phyloP scores from a whole-genome alignment of 306 rosid genomes.

The Macrotyloma uniflorum region DNA sequence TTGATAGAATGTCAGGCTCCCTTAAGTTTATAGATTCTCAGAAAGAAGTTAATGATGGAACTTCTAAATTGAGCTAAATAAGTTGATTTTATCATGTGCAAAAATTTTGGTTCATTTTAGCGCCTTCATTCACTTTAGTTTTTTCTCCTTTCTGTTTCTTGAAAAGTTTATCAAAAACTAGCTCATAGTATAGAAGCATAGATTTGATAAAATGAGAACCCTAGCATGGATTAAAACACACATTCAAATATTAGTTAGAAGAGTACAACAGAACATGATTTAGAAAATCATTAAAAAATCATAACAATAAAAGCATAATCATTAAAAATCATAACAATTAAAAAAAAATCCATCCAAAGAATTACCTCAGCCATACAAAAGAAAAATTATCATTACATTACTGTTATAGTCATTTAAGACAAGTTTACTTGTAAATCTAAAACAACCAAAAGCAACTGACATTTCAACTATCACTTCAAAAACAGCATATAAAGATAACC shows the following conservation, averaged over 20 bases:
- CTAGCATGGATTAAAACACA: not conserved
- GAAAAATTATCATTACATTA: not conserved
- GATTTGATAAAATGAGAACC: slow-evolving; percentile 18
- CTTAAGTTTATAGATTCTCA: not conserved
- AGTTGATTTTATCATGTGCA: not conserved
- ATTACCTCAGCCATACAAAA: not conserved
- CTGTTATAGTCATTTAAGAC: not conserved
- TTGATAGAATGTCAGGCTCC: not conserved
- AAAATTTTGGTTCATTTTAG: too few relatives aligned
- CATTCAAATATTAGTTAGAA: not conserved
- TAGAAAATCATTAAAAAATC: not conserved
- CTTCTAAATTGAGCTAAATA: not conserved
- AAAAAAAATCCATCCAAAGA: not conserved
- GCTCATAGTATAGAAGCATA: not conserved
- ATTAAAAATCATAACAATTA: too few relatives aligned
- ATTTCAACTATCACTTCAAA: slow-evolving; percentile 22
- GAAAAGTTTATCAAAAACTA: not conserved
- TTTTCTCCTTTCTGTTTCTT: not conserved
- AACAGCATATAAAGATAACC: slow-evolving; percentile 51
- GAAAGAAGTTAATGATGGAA: not conserved
- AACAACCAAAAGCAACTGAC: slow-evolving; percentile 2
- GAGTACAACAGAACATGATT: not conserved
- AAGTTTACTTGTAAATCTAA: not conserved
- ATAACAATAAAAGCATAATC: not conserved
- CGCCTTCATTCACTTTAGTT: not conserved